Percentiles rank a stretch among this genome's conserved stretches.
Conservation (phyloP, 352 stramenopile species). For the Phytopythium montanum region DNA sequence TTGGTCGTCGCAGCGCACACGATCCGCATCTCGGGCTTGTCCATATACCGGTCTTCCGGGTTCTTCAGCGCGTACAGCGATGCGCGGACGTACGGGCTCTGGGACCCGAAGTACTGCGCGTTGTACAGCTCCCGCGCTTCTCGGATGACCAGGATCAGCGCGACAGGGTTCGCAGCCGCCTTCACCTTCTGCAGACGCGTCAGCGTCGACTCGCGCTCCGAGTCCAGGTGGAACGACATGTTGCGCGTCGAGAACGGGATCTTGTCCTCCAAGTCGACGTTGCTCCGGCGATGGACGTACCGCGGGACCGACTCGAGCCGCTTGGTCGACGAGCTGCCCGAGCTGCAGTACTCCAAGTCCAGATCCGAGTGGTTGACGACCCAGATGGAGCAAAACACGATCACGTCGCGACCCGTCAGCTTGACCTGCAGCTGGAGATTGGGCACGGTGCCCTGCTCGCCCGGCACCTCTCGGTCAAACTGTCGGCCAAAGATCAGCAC, state of each 20-base stretch:
- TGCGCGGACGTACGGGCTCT: conserved; percentile 81
- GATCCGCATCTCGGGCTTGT: conserved; percentile 74
- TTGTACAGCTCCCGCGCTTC: conserved; percentile 82
- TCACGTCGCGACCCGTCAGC: conserved; percentile 66
- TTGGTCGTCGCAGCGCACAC: conserved; percentile 79
- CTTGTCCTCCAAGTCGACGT: conserved; percentile 37
- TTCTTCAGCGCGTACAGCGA: conserved; percentile 86
- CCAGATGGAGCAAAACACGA: conserved; percentile 88
- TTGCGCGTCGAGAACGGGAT: conserved; percentile 58
- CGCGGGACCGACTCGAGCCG: conserved; percentile 61
- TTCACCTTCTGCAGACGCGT: conserved; percentile 76
- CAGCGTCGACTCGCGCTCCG: conserved; percentile 40
- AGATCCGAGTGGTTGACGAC: conserved; percentile 86
- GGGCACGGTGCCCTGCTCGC: conserved; percentile 74
- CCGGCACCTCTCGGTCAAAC: conserved; percentile 64
- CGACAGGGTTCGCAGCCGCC: conserved; percentile 70
- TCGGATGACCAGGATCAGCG: conserved; percentile 76
- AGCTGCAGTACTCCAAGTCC: conserved; percentile 85
- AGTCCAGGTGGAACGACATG: conserved; percentile 58
- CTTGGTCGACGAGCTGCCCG: conserved; percentile 67
- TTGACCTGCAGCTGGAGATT: conserved; percentile 86
- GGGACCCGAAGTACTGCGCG: conserved; percentile 79
- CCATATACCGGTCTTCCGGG: conserved; percentile 65
- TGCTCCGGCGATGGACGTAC: conserved; percentile 67
- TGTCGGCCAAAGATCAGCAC: conserved; percentile 61